Evolutionary conservation across 495 filamentous ascomycete species (phyloP).

Genomic region (Aspergillus diversus): DNA sequence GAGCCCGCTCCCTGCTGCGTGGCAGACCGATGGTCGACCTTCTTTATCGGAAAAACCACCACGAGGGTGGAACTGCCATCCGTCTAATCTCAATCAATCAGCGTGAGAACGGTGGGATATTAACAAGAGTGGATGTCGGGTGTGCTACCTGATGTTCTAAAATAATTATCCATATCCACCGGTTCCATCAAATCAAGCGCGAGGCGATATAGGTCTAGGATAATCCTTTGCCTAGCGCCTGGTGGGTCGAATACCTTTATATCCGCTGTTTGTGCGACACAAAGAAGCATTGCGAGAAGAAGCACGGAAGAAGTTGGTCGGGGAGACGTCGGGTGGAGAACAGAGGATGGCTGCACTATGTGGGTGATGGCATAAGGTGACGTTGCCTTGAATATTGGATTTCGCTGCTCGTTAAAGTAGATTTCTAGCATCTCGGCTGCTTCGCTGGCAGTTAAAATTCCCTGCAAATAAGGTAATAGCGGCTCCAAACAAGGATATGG

Average conservation of each 20-base stretch:
- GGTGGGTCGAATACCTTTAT: conserved; percentile 18
- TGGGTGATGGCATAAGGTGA: conserved; percentile 15
- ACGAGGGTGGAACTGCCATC: conserved; percentile 19
- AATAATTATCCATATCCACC: conserved; percentile 17
- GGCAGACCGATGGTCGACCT: conserved; percentile 13
- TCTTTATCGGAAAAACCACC: conserved; percentile 12
- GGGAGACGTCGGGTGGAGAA: conserved; percentile 15
- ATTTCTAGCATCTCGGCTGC: conserved; percentile 21
- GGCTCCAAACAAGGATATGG: conserved; percentile 10
- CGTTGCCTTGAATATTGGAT: conserved; percentile 18
- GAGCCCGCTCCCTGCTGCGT: conserved; percentile 14
- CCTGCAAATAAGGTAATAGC: conserved; percentile 8
- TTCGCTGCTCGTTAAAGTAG: conserved; percentile 19
- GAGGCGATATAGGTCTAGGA: conserved; percentile 16
- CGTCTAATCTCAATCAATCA: background rate
- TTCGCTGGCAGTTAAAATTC: conserved; percentile 12
- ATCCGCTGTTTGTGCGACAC: conserved; percentile 17
- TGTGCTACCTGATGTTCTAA: conserved; percentile 16
- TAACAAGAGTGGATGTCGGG: background rate
- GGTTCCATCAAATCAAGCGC: conserved; percentile 15
- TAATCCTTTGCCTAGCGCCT: conserved; percentile 13
- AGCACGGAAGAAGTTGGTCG: conserved; percentile 14
- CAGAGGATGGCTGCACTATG: conserved; percentile 10
- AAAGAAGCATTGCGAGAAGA: conserved; percentile 18
- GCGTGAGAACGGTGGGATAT: background rate